Base-by-base conservation (phyloP, 2,329 filamentous ascomycete genomes). In the Clarireedia homoeocarpa region DNA sequence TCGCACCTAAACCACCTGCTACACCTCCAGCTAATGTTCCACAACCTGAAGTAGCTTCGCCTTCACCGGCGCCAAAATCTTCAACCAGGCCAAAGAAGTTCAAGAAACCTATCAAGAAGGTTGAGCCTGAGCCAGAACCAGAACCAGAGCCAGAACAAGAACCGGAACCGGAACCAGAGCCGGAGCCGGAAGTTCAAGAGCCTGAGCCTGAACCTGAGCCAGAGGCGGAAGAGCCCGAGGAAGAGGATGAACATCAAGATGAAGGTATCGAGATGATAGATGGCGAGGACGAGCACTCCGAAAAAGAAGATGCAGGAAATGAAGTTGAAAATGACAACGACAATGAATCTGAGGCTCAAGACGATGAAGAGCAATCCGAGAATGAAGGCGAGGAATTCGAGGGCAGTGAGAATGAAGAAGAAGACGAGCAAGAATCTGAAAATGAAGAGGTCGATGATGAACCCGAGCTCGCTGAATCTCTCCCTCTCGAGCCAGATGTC, bases 171-270 rank as follows among this genome's bases (percentile, higher is more conserved):
- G 77, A 77, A 56, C 66, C 67, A 24, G 59, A 71, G 0, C 68
- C 73, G 3, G 76, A 79, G 59, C 62, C 71, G 17, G 69, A 79
- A 53, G 81, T 83, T 66, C 77, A 81, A 4, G 77, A 80, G 42
- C 77, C 85, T 66, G 77, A 81, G 50, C 39, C 39, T 6, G 47
- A 45, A 12, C 20, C 39, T 7, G 46, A 48, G 27, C 24, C 7
- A 4, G 46, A 45, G 27, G 17, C 40, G 15, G 44, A 55, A 3
- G 53, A 36, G 26, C 26, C 26, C 23, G 53, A 55, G 30, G 9
- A 23, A 34, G 34, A 56, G 23, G 42, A 55, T 36, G 54, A 42
- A 9, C 42, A 56, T 26, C 54, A 52, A 24, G 54, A 52, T 7
- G 54, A 56, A 51, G 49, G 42, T 4, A 47, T 53, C 3, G 54